phyloP scores from a whole-genome alignment of 2,329 filamentous ascomycete genomes.

The Ascochyta lentis region DNA sequence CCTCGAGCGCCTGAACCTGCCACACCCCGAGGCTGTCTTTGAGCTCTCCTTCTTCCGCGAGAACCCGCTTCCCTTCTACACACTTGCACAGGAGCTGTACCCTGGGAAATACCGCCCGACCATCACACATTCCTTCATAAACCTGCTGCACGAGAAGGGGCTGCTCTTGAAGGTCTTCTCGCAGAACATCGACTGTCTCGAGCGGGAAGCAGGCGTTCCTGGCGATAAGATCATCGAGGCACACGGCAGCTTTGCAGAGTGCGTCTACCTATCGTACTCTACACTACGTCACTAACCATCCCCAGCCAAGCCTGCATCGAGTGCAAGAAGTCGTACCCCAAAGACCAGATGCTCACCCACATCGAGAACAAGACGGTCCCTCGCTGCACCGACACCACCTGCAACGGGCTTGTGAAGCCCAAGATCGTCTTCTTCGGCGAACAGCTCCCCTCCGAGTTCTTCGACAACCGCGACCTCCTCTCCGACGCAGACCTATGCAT shows the following conservation, averaged over 20 bases:
- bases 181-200: slow-evolving; percentile 96
- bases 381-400: slow-evolving; percentile 66
- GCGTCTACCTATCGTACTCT: background rate
- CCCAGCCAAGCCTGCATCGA: slow-evolving; percentile 82
- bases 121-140: slow-evolving; percentile 87
- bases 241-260: slow-evolving; percentile 85
- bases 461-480: slow-evolving; percentile 62
- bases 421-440: slow-evolving; percentile 97
- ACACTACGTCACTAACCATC: slow-evolving; percentile 1
- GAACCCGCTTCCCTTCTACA: slow-evolving; percentile 89
- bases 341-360: slow-evolving; percentile 73
- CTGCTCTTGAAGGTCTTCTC: slow-evolving; percentile 88
- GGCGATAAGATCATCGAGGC: slow-evolving; percentile 85
- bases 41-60: slow-evolving; percentile 87
- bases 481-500: slow-evolving; percentile 76
- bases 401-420: slow-evolving; percentile 84
- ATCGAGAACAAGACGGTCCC: slow-evolving; percentile 74
- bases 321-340: slow-evolving; percentile 75
- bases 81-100: slow-evolving; percentile 88
- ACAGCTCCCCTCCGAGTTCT: slow-evolving; percentile 70
- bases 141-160: slow-evolving; percentile 78
- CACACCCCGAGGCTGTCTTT: slow-evolving; percentile 91
- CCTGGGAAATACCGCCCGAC: slow-evolving; percentile 90
- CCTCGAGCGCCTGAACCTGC: slow-evolving; percentile 82
- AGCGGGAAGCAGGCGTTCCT: slow-evolving; percentile 84